phyloP scores from a whole-genome alignment of 2,329 filamentous ascomycete species.

The Cordyceps tenuipes region DNA sequence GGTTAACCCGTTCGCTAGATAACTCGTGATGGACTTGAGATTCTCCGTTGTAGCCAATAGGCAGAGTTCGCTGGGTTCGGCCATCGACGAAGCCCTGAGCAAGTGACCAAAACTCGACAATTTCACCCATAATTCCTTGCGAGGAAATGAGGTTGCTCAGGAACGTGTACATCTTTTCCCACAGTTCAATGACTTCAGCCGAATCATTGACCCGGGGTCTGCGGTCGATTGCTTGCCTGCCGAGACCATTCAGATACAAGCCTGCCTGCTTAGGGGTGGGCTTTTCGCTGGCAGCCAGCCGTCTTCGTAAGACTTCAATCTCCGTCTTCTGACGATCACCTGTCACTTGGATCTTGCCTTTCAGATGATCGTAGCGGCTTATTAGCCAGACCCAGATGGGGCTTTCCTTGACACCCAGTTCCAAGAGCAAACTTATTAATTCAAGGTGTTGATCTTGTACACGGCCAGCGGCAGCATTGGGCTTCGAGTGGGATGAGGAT shows the following conservation, averaged over 20 bases:
- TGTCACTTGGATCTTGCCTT: slow-evolving; percentile 69
- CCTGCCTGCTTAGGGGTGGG: slow-evolving; percentile 63
- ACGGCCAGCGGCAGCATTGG: slow-evolving; percentile 40
- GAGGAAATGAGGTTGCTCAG: slow-evolving; percentile 66
- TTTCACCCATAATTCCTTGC: slow-evolving; percentile 76
- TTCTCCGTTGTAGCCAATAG: slow-evolving; percentile 71
- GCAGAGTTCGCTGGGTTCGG: slow-evolving; percentile 70
- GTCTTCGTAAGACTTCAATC: slow-evolving; percentile 80
- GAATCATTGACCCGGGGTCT: slow-evolving; percentile 63
- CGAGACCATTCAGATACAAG: slow-evolving; percentile 65
- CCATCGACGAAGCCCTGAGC: slow-evolving; percentile 85
- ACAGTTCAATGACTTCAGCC: slow-evolving; percentile 75
- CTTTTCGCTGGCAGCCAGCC: slow-evolving; percentile 65
- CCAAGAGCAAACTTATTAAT: slow-evolving; percentile 78
- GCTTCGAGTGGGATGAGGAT: slow-evolving; percentile 49
- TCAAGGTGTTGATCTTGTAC: slow-evolving; percentile 83
- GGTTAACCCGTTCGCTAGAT: slow-evolving; percentile 57
- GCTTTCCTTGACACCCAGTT: slow-evolving; percentile 90
- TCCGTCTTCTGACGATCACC: slow-evolving; percentile 86
- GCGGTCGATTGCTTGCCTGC: slow-evolving; percentile 56
- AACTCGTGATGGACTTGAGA: slow-evolving; percentile 76
- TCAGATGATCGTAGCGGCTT: slow-evolving; percentile 82
- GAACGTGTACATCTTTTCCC: slow-evolving; percentile 78
- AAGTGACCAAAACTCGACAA: slow-evolving; percentile 90
- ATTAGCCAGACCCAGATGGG: slow-evolving; percentile 95